A percentile compares a stretch with the other conserved stretches of the same genome.
Evolutionary conservation across 2,329 filamentous ascomycete genomes (phyloP).

Genomic region (Capronia epimyces): DNA sequence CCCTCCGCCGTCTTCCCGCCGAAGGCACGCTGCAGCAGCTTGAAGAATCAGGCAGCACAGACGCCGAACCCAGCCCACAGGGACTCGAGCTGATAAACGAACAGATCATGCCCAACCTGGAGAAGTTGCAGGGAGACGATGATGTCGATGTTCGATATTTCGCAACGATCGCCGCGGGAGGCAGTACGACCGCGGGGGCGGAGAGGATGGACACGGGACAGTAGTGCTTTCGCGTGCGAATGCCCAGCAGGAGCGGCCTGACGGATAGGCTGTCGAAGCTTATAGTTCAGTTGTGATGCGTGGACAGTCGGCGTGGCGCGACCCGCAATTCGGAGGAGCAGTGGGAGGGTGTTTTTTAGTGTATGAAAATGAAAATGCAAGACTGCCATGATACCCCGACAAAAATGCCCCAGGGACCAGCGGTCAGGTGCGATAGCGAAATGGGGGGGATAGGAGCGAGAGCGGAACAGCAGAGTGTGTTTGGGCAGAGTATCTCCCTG

Average conservation of each 20-base stretch:
- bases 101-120: constrained; percentile 79
- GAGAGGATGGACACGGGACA: constrained; percentile 34
- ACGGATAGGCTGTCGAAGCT: background rate
- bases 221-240: constrained; percentile 11
- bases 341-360: background rate
- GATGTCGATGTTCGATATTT: constrained; percentile 98
- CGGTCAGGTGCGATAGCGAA: background rate
- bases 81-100: constrained; percentile 77
- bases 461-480: no score
- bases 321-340: background rate
- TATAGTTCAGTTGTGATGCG: background rate
- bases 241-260: background rate
- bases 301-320: background rate
- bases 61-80: constrained; percentile 58
- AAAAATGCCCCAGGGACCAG: background rate
- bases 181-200: constrained; percentile 46
- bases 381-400: background rate
- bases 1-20: constrained; percentile 84
- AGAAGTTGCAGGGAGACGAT: constrained; percentile 93
- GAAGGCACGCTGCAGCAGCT: constrained; percentile 78
- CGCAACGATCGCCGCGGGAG: constrained; percentile 74
- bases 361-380: background rate
- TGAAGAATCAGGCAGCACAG: constrained; percentile 65
- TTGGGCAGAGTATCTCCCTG: no score
- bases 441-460: background rate